Percentiles rank a stretch among this genome's conserved stretches.
Evolutionary conservation across 2,329 filamentous ascomycete species (phyloP).

Genomic region (Ceratocystiopsis sp.): DNA sequence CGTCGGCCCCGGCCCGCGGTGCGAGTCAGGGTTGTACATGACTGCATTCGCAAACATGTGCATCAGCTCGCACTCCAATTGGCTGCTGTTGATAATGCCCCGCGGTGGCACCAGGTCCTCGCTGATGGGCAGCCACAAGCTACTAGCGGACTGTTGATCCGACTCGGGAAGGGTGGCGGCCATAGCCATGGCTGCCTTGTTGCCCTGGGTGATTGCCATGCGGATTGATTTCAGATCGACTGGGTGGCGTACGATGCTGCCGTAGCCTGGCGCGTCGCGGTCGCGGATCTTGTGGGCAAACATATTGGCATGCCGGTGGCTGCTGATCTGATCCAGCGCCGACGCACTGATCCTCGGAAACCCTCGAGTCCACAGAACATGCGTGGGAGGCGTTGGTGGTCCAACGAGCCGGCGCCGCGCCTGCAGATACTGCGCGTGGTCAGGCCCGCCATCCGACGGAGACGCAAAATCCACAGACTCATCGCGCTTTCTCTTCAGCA

Average conservation of each 20-base stretch:
- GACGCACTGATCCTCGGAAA: constrained; percentile 57
- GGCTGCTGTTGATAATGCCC: constrained; percentile 81
- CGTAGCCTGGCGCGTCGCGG: constrained; percentile 59
- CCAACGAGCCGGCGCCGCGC: constrained; percentile 11
- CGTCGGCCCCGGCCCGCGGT: constrained; percentile 48
- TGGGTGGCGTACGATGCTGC: constrained; percentile 53
- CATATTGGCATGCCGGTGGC: constrained; percentile 62
- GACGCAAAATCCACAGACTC: constrained; percentile 15
- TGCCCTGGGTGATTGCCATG: constrained; percentile 57
- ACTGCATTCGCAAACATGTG: constrained; percentile 97
- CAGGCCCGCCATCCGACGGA: too few relatives aligned
- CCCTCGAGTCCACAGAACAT: constrained; percentile 60
- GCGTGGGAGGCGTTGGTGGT: constrained; percentile 37
- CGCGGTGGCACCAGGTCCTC: constrained; percentile 70
- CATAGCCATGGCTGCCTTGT: constrained; percentile 42
- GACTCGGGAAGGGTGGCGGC: constrained; percentile 43
- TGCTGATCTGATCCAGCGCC: constrained; percentile 59
- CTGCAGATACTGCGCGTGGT: constrained; percentile 6
- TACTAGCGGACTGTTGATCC: constrained; percentile 33
- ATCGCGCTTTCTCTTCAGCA: constrained; percentile 39
- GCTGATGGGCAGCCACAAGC: constrained; percentile 49
- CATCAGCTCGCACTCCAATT: constrained; percentile 82
- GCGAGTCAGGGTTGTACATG: constrained; percentile 88
- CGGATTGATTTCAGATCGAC: constrained; percentile 67
- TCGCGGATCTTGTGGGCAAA: constrained; percentile 62